Evolutionary conservation across 2,329 filamentous ascomycete species (phyloP), one percentile per base, ranked within the genome.

Genomic region (Trichophyton verrucosum): DNA sequence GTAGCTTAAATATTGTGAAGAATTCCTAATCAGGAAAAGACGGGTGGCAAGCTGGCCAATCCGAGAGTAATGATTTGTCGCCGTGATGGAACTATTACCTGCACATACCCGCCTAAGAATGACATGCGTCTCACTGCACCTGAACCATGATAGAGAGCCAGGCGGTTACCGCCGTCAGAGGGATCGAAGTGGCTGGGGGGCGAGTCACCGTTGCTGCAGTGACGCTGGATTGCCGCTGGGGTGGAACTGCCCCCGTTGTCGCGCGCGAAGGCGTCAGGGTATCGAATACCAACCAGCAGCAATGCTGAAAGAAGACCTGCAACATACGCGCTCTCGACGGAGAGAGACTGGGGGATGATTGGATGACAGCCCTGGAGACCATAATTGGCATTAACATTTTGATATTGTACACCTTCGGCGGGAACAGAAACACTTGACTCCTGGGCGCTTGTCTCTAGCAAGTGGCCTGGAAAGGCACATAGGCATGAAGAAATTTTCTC

Each of bases 221-320:
- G 51, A 55, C 51, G 51, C 51, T 27, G 51, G 51, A 55, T 55
- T 55, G 51, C 51, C 51, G 51, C 51, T 15, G 27, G 51, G 27
- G 51, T 55, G 51, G 51, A 36, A 55, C 51, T 36, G 27, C 27
- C 7, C 15, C 24, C 33, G 51, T 15, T 55, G 51, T 55, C 27
- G 51, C 51, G 51, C 51, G 51, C 51, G 30, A 55, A 55, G 27
- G 51, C 51, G 51, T 36, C 51, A 55, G 51, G 27, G 27, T 33
- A 27, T 33, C 51, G 27, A 55, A 27, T 51, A 51, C 46, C 46
- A 51, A 51, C 46, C 46, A 51, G 51, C 51, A 55, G 27, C 27
- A 13, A 15, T 51, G 6, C 13, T 51, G 51, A 55, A 36, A 55
- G 13, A 15, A n/a, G 24, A 36, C 51, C 27, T 36, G 51, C 51